Evolutionary conservation across 495 filamentous ascomycete species (phyloP).

Genomic region (Lasiosphaeris hirsuta): DNA sequence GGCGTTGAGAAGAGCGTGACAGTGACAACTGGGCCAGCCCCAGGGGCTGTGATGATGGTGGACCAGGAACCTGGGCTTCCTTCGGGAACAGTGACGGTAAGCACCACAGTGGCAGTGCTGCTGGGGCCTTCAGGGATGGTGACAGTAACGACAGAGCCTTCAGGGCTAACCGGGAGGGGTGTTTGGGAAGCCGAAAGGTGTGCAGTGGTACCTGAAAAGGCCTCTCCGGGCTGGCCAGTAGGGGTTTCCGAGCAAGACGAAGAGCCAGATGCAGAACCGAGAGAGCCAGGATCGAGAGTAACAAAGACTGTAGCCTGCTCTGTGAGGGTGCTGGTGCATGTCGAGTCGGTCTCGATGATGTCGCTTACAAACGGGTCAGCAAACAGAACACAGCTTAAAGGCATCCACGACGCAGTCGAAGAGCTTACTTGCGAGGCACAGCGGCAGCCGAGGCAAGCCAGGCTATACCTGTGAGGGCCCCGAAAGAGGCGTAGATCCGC

Average conservation of each 20-base stretch:
- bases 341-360: slow-evolving; percentile 13
- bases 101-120: slow-evolving; percentile 19
- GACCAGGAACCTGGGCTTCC: slow-evolving; percentile 15
- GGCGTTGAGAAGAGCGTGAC: slow-evolving; percentile 8
- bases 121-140: slow-evolving; percentile 24
- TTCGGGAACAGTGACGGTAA: slow-evolving; percentile 25
- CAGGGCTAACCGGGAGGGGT: neutral
- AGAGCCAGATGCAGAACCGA: slow-evolving; percentile 25
- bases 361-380: neutral
- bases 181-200: no score
- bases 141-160: slow-evolving; percentile 21
- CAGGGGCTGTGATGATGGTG: slow-evolving; percentile 15
- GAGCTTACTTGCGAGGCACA: slow-evolving; percentile 24
- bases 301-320: slow-evolving; percentile 33
- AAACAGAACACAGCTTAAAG: neutral
- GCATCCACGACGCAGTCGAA: neutral
- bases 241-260: slow-evolving; percentile 7
- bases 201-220: no score
- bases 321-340: slow-evolving; percentile 21
- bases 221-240: neutral
- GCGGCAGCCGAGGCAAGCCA: slow-evolving; percentile 20
- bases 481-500: slow-evolving; percentile 24
- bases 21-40: slow-evolving; percentile 16
- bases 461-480: slow-evolving; percentile 19
- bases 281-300: slow-evolving; percentile 17